Conservation (phyloP, 1,284 basidiomycete genomes). For the Macrocybe sp. region DNA sequence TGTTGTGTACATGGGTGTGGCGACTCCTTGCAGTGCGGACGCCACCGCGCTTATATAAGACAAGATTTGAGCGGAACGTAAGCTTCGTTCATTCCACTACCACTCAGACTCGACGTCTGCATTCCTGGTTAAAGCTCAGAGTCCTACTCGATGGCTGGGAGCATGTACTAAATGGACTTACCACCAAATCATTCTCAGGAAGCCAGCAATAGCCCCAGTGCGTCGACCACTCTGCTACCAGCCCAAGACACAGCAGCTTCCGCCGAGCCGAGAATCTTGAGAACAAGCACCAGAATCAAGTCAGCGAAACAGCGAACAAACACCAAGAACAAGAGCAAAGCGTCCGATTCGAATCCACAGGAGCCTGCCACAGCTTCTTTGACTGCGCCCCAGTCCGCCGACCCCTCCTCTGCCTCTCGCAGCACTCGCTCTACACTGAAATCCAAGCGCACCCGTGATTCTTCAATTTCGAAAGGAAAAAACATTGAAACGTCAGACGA, state of each 20-base stretch:
- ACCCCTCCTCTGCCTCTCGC: constrained; percentile 26
- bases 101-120: constrained; percentile 26
- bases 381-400: constrained; percentile 30
- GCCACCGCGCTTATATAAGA: constrained; percentile 40
- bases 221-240: constrained; percentile 26
- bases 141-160: constrained; percentile 68
- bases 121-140: constrained; percentile 29
- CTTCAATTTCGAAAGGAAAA: constrained; percentile 49
- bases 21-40: constrained; percentile 16
- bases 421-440: constrained; percentile 38
- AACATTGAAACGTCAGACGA: constrained; percentile 54
- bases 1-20: not conserved
- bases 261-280: constrained; percentile 47
- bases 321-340: constrained; percentile 33
- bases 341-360: constrained; percentile 14
- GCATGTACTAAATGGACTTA: constrained; percentile 84
- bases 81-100: constrained; percentile 22
- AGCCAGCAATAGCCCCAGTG: constrained; percentile 62
- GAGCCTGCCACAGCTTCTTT: constrained; percentile 30
- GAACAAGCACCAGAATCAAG: constrained; percentile 72
- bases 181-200: constrained; percentile 61
- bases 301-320: constrained; percentile 65
- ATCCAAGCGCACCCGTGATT: constrained; percentile 52
- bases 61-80: constrained; percentile 27
- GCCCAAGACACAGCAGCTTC: constrained; percentile 33